Conservation (phyloP, 805 yeast genomes). For the Ogataea glucozyma region DNA sequence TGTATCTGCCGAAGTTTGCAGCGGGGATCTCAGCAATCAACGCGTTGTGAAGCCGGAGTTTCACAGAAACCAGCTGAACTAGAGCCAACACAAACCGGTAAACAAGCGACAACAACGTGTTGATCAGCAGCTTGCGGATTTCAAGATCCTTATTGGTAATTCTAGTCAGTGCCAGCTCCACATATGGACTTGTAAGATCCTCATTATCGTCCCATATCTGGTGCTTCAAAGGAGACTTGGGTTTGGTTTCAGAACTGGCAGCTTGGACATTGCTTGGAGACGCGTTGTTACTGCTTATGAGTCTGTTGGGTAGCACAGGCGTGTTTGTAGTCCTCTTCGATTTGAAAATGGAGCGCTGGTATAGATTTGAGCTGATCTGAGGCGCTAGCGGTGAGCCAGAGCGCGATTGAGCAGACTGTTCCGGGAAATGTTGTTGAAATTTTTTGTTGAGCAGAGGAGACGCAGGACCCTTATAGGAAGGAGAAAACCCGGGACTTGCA, state of each 20-base stretch:
- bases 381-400: constrained; percentile 6
- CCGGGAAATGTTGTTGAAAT: constrained; percentile 16
- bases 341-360: constrained; percentile 28
- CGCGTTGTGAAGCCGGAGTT: constrained; percentile 12
- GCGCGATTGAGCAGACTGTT: constrained; percentile 6
- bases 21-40: not conserved
- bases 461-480: constrained; percentile 11
- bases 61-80: constrained; percentile 20
- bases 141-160: constrained; percentile 45
- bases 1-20: constrained; percentile 12
- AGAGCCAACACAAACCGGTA: constrained; percentile 34
- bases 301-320: constrained; percentile 14
- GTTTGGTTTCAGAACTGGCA: too few relatives aligned
- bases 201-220: constrained; percentile 10
- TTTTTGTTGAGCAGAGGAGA: constrained; percentile 21
- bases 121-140: constrained; percentile 35
- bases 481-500: constrained; percentile 2
- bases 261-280: not conserved
- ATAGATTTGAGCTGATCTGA: constrained; percentile 13
- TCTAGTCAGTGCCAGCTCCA: constrained; percentile 45
- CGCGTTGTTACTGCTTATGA: not conserved
- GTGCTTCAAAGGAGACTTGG: not conserved
- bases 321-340: constrained; percentile 17
- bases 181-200: constrained; percentile 39
- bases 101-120: constrained; percentile 32